A percentile compares a stretch with the other conserved stretches of the same genome.
Evolutionary conservation across 108 stramenopile species (phyloP).

Genomic region (Nitzschia inconspicua): DNA sequence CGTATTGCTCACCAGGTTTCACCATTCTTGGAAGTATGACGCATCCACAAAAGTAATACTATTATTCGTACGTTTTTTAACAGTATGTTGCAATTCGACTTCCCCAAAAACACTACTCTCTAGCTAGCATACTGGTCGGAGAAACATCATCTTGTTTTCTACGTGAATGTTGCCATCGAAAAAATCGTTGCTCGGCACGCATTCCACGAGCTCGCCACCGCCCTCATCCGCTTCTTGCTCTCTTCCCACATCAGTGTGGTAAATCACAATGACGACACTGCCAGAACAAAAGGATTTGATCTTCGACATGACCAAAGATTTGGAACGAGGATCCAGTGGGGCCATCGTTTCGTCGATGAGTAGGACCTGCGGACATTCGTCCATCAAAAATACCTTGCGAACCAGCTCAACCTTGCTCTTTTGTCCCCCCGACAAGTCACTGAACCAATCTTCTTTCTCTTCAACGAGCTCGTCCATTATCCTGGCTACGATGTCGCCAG

Average conservation of each 20-base stretch:
- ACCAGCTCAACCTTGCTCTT: conserved; percentile 86
- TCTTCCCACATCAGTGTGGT: conserved; percentile 79
- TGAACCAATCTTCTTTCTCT: conserved; percentile 89
- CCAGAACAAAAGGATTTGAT: conserved; percentile 72
- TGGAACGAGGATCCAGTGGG: conserved; percentile 79
- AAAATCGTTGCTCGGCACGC: conserved; percentile 81
- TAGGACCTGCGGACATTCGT: conserved; percentile 66
- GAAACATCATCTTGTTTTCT: conserved; percentile 52
- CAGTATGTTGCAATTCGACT: too few relatives aligned
- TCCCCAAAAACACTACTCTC: neutral
- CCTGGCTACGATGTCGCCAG: conserved; percentile 32
- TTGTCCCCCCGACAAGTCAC: conserved; percentile 82
- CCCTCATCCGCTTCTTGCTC: conserved; percentile 19
- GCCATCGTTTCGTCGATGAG: conserved; percentile 88
- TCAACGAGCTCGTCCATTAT: conserved; percentile 60
- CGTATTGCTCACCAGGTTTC: neutral
- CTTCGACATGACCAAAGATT: conserved; percentile 75
- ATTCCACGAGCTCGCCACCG: conserved; percentile 38
- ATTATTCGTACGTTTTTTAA: too few relatives aligned
- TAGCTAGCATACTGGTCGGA: conserved; percentile 64
- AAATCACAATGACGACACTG: conserved; percentile 84
- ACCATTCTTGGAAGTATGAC: too few relatives aligned
- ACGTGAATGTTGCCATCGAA: conserved; percentile 86
- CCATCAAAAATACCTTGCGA: conserved; percentile 71
- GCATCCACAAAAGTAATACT: too few relatives aligned